Evolutionary conservation across 345 rosid species (phyloP), one percentile per base, ranked within the genome.

Genomic region (Erysimum cheiranthoides): DNA sequence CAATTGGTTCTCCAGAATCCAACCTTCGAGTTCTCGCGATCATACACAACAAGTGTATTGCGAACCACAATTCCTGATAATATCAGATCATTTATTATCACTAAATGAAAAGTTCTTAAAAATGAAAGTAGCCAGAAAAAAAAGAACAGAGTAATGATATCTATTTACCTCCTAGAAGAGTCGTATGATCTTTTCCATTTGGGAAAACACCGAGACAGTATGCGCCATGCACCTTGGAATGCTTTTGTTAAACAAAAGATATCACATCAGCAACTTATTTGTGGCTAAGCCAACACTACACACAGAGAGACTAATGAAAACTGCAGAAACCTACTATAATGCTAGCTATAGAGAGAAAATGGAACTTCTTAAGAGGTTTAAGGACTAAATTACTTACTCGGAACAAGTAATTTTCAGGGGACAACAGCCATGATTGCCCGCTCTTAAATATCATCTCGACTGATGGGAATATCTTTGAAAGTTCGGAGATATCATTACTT

Each of bases 1-100:
- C 99, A 95, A 73, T 95, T 92, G 18, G 99, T 95, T 86, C 93
- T 95, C 99, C 97, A 90, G 68, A 95, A 95, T 34, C 99, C 99
- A 62, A 92, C 84, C 77, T 83, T 89, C 31, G 89, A 84, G 79
- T 89, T 84, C 76, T 87, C 90, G 21, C 97, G 91, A 71, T 95
- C 97, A 83, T 95, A 95, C 68, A 82, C 80, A 32, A 92, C 97
- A 74, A 95, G 89, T 38, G 97, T 92, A 69, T 95, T 95, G 65
- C 97, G 96, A 21, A 89, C 91, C 61, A 89, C 50, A 16, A 95
- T 95, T 69, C 97, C 98, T 92, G 78, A 71, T 73, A 43, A 45
- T 42, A 72, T 9, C 35, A 16, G 28, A 39, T 18, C 40, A 16
- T 67, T 53, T 49, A 67, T 39, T 10, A 65, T 31, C 36, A 56